Percentiles rank a stretch among this genome's conserved stretches.
These are phyloP conservation scores for Lentinula aciculospora DNA, from an alignment of 768 basidiomycete species.

Conservation along the genomic window DNA sequence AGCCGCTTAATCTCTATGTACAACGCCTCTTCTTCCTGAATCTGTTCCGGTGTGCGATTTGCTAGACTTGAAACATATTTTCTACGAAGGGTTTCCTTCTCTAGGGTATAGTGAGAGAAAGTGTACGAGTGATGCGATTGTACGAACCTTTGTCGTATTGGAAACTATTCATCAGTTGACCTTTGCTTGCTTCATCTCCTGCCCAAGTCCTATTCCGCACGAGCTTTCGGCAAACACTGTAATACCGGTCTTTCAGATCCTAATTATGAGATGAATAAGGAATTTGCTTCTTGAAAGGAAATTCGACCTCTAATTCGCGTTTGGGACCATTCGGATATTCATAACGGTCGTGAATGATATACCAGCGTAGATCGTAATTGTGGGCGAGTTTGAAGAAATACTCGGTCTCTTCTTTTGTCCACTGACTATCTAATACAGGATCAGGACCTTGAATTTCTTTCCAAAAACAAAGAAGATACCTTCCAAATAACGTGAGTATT, in stretches of 20 bases:
- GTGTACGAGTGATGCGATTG: background rate
- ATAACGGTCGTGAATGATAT: slow-evolving; percentile 87
- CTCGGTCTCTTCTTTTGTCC: slow-evolving; percentile 92
- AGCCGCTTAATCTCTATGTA: slow-evolving; percentile 93
- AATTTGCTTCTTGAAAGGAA: background rate
- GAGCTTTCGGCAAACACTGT: slow-evolving; percentile 83
- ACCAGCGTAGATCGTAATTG: slow-evolving; percentile 86
- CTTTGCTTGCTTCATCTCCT: slow-evolving; percentile 73
- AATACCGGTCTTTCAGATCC: slow-evolving; percentile 95
- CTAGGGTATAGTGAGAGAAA: slow-evolving; percentile 30
- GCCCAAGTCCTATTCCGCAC: slow-evolving; percentile 79
- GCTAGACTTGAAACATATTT: slow-evolving; percentile 85
- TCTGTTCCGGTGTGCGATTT: slow-evolving; percentile 80
- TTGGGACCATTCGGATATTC: slow-evolving; percentile 51
- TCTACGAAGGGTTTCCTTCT: slow-evolving; percentile 84
- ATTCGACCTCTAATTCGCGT: slow-evolving; percentile 59
- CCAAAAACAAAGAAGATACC: slow-evolving; percentile 35
- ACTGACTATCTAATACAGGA: slow-evolving; percentile 55
- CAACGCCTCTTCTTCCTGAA: slow-evolving; percentile 92
- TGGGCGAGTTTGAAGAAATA: slow-evolving; percentile 79
- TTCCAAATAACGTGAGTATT: slow-evolving; percentile 77
- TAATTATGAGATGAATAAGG: slow-evolving; percentile 21
- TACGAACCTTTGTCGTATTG: slow-evolving; percentile 81
- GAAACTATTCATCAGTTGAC: slow-evolving; percentile 62
- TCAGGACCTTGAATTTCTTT: background rate